Base-by-base conservation (phyloP, 192 early-diverging fungal species). In the Lunasporangiospora selenospora region DNA sequence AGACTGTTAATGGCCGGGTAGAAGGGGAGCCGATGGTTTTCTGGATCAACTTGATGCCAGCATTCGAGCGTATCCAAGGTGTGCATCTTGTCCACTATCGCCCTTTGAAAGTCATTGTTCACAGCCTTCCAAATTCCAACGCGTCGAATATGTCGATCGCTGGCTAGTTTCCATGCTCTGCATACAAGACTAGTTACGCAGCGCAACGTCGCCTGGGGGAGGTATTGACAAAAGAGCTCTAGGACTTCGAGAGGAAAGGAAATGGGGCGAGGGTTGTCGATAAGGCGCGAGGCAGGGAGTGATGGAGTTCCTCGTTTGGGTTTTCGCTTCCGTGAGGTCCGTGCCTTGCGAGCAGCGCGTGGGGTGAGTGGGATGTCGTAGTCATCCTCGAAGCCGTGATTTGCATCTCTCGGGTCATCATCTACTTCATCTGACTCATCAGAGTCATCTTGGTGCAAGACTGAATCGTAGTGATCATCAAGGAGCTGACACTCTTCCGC, bases 241-340 rank as follows among this genome's bases (percentile, higher is more conserved):
- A 73, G 55, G 34, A 73, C 27, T 43, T 73, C 69, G n/a, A 57
- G 54, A 2, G 69, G 60, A 42, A 73, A 58, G 36, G 29, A 16
- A 16, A 61, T 3, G 23, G 27, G 31, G 49, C 9, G 50, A 19
- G 21, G n/a, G 31, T 7, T 48, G 56, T 43, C 57, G 36, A 1
- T 43, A 40, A 11, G 64, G 64, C 9, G 41, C 38, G 24, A 43
- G 23, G 11, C 50, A 33, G 36, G 45, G 54, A 7, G 54, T 66
- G 6, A 43, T 36, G 18, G 24, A 26, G 0, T 42, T 41, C 2
- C 16, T n/a, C 31, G 26, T 64, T 11, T 26, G 16, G 2, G 16
- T 32, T 41, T 19, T 18, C 41, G 41, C 16, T 33, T 32, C 18
- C 27, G 47, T 2, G 18, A 31, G 26, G 27, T 32, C 19, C 3